Evolutionary conservation across 1,284 basidiomycete genomes (phyloP).

Genomic region (Clitocybe nebularis): DNA sequence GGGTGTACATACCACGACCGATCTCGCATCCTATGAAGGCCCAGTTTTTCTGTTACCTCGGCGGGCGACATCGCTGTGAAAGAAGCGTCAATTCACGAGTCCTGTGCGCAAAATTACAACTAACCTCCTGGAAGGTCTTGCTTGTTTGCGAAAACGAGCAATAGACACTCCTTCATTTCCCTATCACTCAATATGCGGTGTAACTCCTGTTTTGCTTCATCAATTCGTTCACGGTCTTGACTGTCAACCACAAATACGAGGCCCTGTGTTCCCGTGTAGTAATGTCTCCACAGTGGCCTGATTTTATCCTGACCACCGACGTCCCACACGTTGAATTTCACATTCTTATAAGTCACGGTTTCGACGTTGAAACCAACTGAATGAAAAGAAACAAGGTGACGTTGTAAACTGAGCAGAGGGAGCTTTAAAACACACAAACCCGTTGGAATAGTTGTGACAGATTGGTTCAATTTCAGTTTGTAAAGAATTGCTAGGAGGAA

Average conservation of each 20-base stretch:
- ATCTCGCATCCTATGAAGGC: conserved; percentile 93
- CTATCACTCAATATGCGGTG: conserved; percentile 96
- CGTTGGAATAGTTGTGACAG: conserved; percentile 98
- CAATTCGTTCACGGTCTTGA: conserved; percentile 91
- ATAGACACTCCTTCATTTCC: conserved; percentile 96
- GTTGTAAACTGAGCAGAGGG: conserved; percentile 1
- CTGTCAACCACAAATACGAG: conserved; percentile 95
- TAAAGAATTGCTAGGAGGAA: conserved; percentile 84
- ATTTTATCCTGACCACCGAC: conserved; percentile 99
- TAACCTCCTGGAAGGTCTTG: conserved; percentile 96
- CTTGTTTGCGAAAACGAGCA: conserved; percentile 99
- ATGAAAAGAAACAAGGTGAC: too few relatives aligned
- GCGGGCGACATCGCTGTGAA: conserved; percentile 92
- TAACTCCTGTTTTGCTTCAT: conserved; percentile 94
- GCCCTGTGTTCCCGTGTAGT: conserved; percentile 98
- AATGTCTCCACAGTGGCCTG: conserved; percentile 96
- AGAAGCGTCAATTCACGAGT: conserved; percentile 7
- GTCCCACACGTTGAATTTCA: conserved; percentile 99
- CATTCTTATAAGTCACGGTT: conserved; percentile 99
- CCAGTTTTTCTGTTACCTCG: conserved; percentile 97
- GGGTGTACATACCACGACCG: conserved; percentile 99
- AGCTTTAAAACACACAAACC: conserved; percentile 55
- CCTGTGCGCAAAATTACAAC: conserved; percentile 18
- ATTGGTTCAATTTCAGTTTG: conserved; percentile 99
- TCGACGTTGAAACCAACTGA: conserved; percentile 98